These are phyloP conservation scores for Aspergillus sp. DNA, from an alignment of 2,329 filamentous ascomycete genomes.

Conservation along the genomic window DNA sequence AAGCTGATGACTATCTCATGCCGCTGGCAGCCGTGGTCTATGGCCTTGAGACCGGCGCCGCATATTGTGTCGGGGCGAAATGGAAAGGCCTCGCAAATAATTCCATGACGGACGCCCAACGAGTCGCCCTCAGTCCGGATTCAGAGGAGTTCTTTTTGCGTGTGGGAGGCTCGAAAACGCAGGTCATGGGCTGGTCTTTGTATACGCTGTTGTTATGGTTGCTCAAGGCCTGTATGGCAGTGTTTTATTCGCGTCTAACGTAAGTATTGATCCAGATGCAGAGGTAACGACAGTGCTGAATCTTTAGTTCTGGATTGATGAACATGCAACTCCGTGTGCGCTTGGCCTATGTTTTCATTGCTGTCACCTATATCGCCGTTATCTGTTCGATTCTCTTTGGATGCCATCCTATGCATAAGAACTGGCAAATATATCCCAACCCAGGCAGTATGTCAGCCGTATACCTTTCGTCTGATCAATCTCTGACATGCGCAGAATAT, in stretches of 20 bases:
- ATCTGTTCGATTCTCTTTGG: slow-evolving; percentile 46
- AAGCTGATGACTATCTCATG: slow-evolving; percentile 55
- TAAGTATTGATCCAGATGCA: slow-evolving; percentile 14
- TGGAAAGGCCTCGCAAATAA: slow-evolving; percentile 52
- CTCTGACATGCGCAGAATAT: slow-evolving; percentile 24
- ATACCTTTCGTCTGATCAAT: not conserved
- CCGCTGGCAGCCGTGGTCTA: slow-evolving; percentile 48
- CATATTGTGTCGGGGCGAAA: slow-evolving; percentile 44
- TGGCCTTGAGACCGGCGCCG: slow-evolving; percentile 43
- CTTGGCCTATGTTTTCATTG: slow-evolving; percentile 46
- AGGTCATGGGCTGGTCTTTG: slow-evolving; percentile 48
- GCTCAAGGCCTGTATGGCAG: slow-evolving; percentile 50
- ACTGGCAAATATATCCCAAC: slow-evolving; percentile 56
- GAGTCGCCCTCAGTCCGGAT: slow-evolving; percentile 38
- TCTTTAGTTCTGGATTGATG: slow-evolving; percentile 31
- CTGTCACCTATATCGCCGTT: slow-evolving; percentile 44
- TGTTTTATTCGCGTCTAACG: slow-evolving; percentile 52
- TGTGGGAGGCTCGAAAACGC: slow-evolving; percentile 49
- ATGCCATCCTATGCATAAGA: slow-evolving; percentile 48
- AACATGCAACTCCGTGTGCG: slow-evolving; percentile 42
- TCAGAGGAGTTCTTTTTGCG: slow-evolving; percentile 45
- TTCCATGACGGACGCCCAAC: slow-evolving; percentile 48
- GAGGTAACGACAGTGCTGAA: slow-evolving; percentile 3
- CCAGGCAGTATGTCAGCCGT: slow-evolving; percentile 44
- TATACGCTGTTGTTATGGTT: slow-evolving; percentile 49